These are phyloP conservation scores for Neophaeococcomyces mojaviensis DNA, from an alignment of 2,329 filamentous ascomycete species.

Conservation along the genomic window DNA sequence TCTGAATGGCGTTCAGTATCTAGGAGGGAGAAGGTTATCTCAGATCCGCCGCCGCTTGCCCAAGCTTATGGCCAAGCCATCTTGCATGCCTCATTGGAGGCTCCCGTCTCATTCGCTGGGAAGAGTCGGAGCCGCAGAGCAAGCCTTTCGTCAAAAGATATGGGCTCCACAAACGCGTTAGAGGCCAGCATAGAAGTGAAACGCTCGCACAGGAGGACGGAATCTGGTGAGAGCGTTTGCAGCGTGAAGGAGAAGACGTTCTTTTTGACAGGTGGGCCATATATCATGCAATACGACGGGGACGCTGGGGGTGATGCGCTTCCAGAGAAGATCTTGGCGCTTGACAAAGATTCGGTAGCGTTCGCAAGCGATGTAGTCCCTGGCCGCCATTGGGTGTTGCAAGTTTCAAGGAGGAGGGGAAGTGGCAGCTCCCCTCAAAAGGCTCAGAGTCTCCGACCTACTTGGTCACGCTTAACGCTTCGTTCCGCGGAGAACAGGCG, in stretches of 20 bases:
- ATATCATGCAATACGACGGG: constrained; percentile 39
- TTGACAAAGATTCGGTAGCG: constrained; percentile 39
- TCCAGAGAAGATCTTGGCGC: constrained; percentile 40
- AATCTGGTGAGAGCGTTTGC: constrained; percentile 2
- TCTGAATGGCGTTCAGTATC: background rate
- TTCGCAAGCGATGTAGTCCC: constrained; percentile 44
- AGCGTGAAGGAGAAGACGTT: constrained; percentile 31
- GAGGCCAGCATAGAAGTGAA: constrained; percentile 4
- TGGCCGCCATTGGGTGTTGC: constrained; percentile 42
- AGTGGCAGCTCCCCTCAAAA: constrained; percentile 27
- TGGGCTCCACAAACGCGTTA: background rate
- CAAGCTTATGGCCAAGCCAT: constrained; percentile 80
- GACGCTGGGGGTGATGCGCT: constrained; percentile 39
- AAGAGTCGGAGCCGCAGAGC: background rate
- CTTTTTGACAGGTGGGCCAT: constrained; percentile 37
- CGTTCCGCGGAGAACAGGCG: constrained; percentile 29
- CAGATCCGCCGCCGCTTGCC: constrained; percentile 66
- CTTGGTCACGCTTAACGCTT: constrained; percentile 35
- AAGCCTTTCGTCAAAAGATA: background rate
- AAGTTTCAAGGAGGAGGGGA: constrained; percentile 34
- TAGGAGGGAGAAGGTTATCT: background rate
- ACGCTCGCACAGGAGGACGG: constrained; percentile 1
- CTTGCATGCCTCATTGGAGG: constrained; percentile 63
- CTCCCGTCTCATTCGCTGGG: constrained; percentile 38
- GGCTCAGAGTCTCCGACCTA: constrained; percentile 13